These are phyloP conservation scores for Aureobasidium lini DNA, from an alignment of 2,329 filamentous ascomycete species.

Conservation along the genomic window DNA sequence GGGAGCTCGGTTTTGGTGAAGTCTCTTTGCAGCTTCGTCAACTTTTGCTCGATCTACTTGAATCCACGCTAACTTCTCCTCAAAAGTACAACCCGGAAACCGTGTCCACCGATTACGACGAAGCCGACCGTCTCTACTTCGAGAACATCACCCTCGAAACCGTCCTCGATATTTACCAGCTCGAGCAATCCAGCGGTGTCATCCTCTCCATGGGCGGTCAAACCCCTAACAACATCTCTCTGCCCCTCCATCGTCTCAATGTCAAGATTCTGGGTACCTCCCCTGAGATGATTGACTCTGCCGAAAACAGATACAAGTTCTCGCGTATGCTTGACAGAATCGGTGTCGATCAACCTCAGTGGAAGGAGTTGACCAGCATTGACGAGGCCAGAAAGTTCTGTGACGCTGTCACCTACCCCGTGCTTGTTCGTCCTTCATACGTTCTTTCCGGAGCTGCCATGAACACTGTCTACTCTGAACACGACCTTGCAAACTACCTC, in stretches of 20 bases:
- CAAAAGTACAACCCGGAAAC: constrained; percentile 73
- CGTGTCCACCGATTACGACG: constrained; percentile 71
- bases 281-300: constrained; percentile 96
- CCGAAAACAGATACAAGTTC: constrained; percentile 98
- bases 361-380: constrained; percentile 96
- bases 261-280: constrained; percentile 93
- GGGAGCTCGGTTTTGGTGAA: too few species aligned
- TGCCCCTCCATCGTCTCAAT: constrained; percentile 79
- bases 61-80: background rate
- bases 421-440: constrained; percentile 91
- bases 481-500: constrained; percentile 82
- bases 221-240: constrained; percentile 93
- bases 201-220: constrained; percentile 96
- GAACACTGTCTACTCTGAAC: constrained; percentile 97
- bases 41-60: too few species aligned
- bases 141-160: constrained; percentile 90
- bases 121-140: constrained; percentile 91
- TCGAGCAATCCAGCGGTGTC: constrained; percentile 76
- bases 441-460: constrained; percentile 95
- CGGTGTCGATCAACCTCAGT: constrained; percentile 88
- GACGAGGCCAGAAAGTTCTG: constrained; percentile 86
- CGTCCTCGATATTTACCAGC: constrained; percentile 84
- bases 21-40: too few species aligned
- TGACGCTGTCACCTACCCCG: constrained; percentile 80
- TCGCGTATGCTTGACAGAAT: constrained; percentile 95